Conservation (phyloP, 352 stramenopile species). For the Thalassiosira livingstoniorum region DNA sequence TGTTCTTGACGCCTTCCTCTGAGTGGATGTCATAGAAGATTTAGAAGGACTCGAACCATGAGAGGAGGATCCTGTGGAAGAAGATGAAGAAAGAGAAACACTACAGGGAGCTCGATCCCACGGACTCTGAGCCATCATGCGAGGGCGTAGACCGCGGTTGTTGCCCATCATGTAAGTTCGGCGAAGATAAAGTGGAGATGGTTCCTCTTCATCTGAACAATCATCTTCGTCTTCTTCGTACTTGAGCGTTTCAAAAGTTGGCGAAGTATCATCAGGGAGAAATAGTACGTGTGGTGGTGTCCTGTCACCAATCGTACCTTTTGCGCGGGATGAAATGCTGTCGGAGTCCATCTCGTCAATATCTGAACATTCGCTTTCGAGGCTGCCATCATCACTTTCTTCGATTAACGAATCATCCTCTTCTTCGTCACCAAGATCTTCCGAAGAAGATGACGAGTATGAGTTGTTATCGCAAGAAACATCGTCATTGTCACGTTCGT, state of each 20-base stretch:
- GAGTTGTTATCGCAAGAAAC: conserved; percentile 16
- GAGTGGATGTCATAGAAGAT: neutral
- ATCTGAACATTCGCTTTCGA: neutral
- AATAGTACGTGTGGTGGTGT: conserved; percentile 40
- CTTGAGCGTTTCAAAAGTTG: conserved; percentile 52
- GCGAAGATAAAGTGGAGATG: conserved; percentile 6
- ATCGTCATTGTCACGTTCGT: conserved; percentile 14
- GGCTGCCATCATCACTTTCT: no score
- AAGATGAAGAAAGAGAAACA: conserved; percentile 32
- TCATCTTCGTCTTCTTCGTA: conserved; percentile 46
- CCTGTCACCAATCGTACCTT: neutral
- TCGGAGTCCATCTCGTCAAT: neutral
- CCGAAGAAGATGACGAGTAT: conserved; percentile 12
- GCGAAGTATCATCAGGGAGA: conserved; percentile 24
- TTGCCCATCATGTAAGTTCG: conserved; percentile 40
- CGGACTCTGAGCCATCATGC: conserved; percentile 27
- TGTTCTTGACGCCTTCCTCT: neutral
- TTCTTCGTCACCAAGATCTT: conserved; percentile 3
- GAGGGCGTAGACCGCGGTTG: conserved; percentile 22
- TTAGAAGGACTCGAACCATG: conserved; percentile 1
- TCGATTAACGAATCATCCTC: conserved; percentile 5
- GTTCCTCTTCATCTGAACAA: conserved; percentile 16
- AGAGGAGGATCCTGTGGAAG: conserved; percentile 21
- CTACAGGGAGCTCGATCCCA: conserved; percentile 33
- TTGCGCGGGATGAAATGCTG: neutral